Evolutionary conservation across 2,329 filamentous ascomycete genomes (phyloP).

Genomic region (Pseudogymnoascus sp.): DNA sequence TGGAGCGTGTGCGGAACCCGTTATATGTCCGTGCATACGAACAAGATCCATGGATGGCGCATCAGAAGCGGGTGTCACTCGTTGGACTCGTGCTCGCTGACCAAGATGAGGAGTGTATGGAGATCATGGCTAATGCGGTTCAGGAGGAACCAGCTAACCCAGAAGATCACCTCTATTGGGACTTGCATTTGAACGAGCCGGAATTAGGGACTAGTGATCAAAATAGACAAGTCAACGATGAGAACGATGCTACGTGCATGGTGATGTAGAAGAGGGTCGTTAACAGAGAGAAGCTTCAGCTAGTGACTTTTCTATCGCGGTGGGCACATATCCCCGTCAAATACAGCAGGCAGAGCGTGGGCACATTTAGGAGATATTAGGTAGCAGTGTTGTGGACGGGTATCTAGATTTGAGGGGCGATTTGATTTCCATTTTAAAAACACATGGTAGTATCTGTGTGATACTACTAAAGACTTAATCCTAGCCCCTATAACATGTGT

Average conservation of each 20-base stretch:
- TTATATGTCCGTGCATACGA: no score
- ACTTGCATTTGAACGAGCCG: no score
- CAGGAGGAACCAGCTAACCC: no score
- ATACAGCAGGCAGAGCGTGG: no score
- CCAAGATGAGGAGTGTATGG: slow-evolving; percentile 28
- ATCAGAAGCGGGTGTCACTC: slow-evolving; percentile 24
- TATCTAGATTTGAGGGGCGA: neutral
- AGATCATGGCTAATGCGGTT: slow-evolving; percentile 18
- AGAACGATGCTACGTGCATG: no score
- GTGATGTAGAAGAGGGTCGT: neutral
- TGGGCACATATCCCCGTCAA: no score
- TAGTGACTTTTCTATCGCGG: no score
- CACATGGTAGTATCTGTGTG: neutral
- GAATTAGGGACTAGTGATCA: no score
- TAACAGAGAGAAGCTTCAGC: neutral
- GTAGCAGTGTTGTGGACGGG: neutral
- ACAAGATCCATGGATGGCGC: slow-evolving; percentile 12
- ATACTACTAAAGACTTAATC: neutral
- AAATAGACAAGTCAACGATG: no score
- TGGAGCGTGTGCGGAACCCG: no score
- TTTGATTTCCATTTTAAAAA: neutral
- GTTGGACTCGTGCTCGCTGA: slow-evolving; percentile 19
- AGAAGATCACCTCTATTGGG: slow-evolving; percentile 26
- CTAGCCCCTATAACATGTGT: neutral
- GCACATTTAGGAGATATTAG: neutral